These are phyloP conservation scores for Pleodorina starrii DNA, from an alignment of 139 green algal species.

Conservation along the genomic window DNA sequence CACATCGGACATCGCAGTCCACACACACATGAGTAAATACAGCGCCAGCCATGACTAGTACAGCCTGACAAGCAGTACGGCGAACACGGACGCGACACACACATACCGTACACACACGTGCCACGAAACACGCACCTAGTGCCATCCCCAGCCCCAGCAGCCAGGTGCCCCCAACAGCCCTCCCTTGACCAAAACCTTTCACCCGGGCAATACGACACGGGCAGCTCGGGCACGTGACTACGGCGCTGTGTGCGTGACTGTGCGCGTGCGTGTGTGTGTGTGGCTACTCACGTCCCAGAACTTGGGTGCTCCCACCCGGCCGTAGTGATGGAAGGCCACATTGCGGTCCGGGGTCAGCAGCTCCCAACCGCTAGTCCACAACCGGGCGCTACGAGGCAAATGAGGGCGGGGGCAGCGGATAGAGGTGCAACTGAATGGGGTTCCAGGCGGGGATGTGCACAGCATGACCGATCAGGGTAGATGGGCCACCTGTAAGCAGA, in stretches of 20 bases:
- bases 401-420: too few species aligned
- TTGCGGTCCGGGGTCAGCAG: conserved; percentile 27
- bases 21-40: not conserved
- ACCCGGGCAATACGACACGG: not conserved
- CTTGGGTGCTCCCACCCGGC: not conserved
- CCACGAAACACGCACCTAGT: not conserved
- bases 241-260: not conserved
- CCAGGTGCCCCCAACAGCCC: too few species aligned
- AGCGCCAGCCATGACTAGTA: not conserved
- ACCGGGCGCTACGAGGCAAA: not conserved
- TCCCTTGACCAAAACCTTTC: not conserved
- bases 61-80: not conserved
- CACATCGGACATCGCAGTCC: not conserved
- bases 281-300: not conserved
- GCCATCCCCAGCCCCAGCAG: too few species aligned
- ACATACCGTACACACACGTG: not conserved
- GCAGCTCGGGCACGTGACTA: not conserved
- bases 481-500: too few species aligned
- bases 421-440: too few species aligned
- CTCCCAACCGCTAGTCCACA: conserved; percentile 36
- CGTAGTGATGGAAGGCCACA: conserved; percentile 38
- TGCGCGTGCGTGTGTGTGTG: not conserved
- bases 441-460: too few species aligned
- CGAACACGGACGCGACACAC: not conserved
- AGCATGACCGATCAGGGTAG: too few species aligned